Evolutionary conservation across 2,329 filamentous ascomycete species (phyloP).

Genomic region (Parafenestella ontariensis): DNA sequence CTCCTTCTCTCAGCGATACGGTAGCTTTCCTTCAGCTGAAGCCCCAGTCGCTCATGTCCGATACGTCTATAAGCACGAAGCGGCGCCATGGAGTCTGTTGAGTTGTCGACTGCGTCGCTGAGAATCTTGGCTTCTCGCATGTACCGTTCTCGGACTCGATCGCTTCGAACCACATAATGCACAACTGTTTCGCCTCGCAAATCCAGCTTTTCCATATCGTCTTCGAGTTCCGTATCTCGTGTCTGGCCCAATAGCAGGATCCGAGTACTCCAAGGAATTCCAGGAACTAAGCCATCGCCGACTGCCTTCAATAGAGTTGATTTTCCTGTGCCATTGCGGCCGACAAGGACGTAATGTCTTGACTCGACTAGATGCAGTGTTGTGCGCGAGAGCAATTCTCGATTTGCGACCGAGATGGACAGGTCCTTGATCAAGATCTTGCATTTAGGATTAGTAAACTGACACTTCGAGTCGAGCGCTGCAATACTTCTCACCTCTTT

Average conservation of each 20-base stretch:
- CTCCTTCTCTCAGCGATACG: slow-evolving; percentile 78
- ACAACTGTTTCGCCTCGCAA: slow-evolving; percentile 59
- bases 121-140: slow-evolving; percentile 69
- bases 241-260: slow-evolving; percentile 49
- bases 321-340: slow-evolving; percentile 83
- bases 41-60: slow-evolving; percentile 67
- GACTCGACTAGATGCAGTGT: slow-evolving; percentile 75
- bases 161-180: slow-evolving; percentile 68
- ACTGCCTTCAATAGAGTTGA: slow-evolving; percentile 79
- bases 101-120: slow-evolving; percentile 65
- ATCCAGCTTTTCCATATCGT: slow-evolving; percentile 43
- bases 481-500: slow-evolving; percentile 42
- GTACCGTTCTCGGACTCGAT: slow-evolving; percentile 59
- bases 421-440: slow-evolving; percentile 68
- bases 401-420: slow-evolving; percentile 67
- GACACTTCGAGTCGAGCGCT: not conserved
- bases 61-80: slow-evolving; percentile 68
- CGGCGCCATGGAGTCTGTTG: slow-evolving; percentile 63
- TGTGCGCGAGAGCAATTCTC: slow-evolving; percentile 74
- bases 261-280: slow-evolving; percentile 52
- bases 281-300: slow-evolving; percentile 78
- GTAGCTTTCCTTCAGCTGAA: slow-evolving; percentile 71
- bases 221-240: slow-evolving; percentile 24
- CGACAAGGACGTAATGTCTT: slow-evolving; percentile 77
- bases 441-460: not conserved